Conservation (phyloP, 2,329 filamentous ascomycete genomes). For the Paracoccidioides lutzii region DNA sequence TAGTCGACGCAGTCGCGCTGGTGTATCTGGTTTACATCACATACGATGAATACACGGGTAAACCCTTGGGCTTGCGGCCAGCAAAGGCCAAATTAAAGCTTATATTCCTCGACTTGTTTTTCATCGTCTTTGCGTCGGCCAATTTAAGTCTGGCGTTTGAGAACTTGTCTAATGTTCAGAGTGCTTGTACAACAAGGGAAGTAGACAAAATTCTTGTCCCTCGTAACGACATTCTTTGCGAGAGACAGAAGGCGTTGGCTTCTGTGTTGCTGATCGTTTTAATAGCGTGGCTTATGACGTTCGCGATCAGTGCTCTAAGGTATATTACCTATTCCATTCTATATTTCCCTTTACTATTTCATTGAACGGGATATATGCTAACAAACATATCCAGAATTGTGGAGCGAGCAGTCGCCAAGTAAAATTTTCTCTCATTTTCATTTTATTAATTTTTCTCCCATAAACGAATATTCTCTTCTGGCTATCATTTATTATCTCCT, state of each 20-base stretch:
- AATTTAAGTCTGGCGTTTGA: slow-evolving; percentile 85
- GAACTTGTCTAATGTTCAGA: slow-evolving; percentile 53
- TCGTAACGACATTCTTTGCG: slow-evolving; percentile 41
- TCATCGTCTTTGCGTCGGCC: slow-evolving; percentile 93
- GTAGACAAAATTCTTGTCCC: slow-evolving; percentile 23
- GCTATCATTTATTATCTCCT: not conserved
- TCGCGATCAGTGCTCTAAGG: slow-evolving; percentile 50
- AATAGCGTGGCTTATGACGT: slow-evolving; percentile 81
- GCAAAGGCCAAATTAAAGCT: slow-evolving; percentile 77
- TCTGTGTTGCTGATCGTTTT: slow-evolving; percentile 69
- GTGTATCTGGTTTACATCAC: slow-evolving; percentile 90
- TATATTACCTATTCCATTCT: not conserved
- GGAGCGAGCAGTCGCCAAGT: slow-evolving; percentile 9
- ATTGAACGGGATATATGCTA: not conserved
- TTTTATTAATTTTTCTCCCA: not conserved
- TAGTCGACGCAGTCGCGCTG: slow-evolving; percentile 77
- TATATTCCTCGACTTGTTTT: slow-evolving; percentile 83
- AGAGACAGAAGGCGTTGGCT: slow-evolving; percentile 56
- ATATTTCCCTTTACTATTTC: not conserved
- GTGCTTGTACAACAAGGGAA: slow-evolving; percentile 41
- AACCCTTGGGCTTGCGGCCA: slow-evolving; percentile 75
- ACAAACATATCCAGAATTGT: slow-evolving; percentile 8
- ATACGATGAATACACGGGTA: slow-evolving; percentile 90
- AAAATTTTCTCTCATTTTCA: not conserved
- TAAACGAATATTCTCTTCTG: not conserved